These are phyloP conservation scores for Gossypium stocksii DNA, from an alignment of 345 rosid genomes.

Conservation along the genomic window DNA sequence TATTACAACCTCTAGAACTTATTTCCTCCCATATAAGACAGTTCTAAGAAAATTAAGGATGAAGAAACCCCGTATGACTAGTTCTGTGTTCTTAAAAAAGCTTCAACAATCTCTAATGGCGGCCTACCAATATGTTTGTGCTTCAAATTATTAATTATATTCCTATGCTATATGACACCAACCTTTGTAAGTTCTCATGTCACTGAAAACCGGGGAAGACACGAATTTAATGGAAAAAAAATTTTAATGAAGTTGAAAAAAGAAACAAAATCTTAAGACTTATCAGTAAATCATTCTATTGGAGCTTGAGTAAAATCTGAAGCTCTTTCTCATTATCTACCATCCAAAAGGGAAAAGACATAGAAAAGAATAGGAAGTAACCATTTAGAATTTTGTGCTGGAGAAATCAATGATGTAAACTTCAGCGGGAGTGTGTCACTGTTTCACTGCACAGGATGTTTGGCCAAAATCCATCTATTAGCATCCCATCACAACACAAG, in stretches of 20 bases:
- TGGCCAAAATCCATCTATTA: conserved; percentile 28
- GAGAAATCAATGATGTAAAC: conserved; percentile 39
- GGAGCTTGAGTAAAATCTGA: conserved; percentile 54
- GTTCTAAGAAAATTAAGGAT: conserved; percentile 33
- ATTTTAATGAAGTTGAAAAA: conserved; percentile 26
- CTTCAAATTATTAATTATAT: conserved; percentile 47
- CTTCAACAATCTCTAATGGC: conserved; percentile 36
- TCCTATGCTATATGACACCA: conserved; percentile 41
- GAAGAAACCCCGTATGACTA: conserved; percentile 34
- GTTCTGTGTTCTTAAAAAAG: conserved; percentile 32
- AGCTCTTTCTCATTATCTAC: conserved; percentile 37
- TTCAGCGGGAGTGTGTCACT: conserved; percentile 28
- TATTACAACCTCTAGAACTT: conserved; percentile 32
- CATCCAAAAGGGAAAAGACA: conserved; percentile 32
- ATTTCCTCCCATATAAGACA: conserved; percentile 34
- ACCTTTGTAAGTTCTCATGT: conserved; percentile 34
- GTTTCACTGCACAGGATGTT: conserved; percentile 24
- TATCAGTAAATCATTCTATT: conserved; percentile 39
- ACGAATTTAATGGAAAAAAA: conserved; percentile 35
- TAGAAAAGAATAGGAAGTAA: conserved; percentile 28
- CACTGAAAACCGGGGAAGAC: conserved; percentile 43
- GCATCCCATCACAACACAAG: conserved; percentile 98
- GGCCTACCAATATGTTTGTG: conserved; percentile 40
- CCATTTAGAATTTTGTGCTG: conserved; percentile 38
- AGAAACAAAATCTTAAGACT: conserved; percentile 32